These are phyloP conservation scores for Nakazawaea sp. DNA, from an alignment of 805 yeast species.

Conservation along the genomic window DNA sequence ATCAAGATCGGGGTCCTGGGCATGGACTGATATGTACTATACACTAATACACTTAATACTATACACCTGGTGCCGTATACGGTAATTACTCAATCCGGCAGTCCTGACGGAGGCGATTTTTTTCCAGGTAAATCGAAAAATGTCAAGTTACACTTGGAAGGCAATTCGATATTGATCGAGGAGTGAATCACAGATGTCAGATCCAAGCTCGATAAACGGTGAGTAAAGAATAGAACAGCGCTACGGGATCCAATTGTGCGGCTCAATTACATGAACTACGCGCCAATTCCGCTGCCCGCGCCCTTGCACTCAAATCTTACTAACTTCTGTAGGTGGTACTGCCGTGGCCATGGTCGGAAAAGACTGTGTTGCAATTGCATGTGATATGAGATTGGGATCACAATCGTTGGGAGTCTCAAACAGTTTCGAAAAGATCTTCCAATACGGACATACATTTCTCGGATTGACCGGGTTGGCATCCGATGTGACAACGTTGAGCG, in stretches of 20 bases:
- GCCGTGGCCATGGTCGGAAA: constrained; percentile 99
- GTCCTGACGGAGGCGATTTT: too few relatives aligned
- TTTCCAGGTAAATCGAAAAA: too few relatives aligned
- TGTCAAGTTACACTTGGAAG: too few relatives aligned
- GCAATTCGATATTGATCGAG: too few relatives aligned
- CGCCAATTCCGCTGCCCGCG: too few relatives aligned
- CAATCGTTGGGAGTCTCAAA: constrained; percentile 91
- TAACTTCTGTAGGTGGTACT: constrained; percentile 60
- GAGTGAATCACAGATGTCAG: constrained; percentile 52
- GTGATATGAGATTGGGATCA: constrained; percentile 88
- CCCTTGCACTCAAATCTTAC: constrained; percentile 1
- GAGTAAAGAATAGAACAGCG: too few relatives aligned
- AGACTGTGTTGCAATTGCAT: constrained; percentile 96
- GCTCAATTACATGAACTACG: too few relatives aligned
- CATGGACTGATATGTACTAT: neutral
- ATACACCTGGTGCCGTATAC: too few relatives aligned
- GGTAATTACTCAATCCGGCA: too few relatives aligned
- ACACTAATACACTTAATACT: too few relatives aligned
- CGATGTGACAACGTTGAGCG: constrained; percentile 83
- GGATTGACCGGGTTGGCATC: constrained; percentile 95
- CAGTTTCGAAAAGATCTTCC: constrained; percentile 88
- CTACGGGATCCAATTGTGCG: too few relatives aligned
- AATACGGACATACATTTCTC: constrained; percentile 76
- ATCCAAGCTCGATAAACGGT: constrained; percentile 74
- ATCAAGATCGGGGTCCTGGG: neutral